These are phyloP conservation scores for Xylaria curta DNA, from an alignment of 495 filamentous ascomycete genomes.

Conservation along the genomic window DNA sequence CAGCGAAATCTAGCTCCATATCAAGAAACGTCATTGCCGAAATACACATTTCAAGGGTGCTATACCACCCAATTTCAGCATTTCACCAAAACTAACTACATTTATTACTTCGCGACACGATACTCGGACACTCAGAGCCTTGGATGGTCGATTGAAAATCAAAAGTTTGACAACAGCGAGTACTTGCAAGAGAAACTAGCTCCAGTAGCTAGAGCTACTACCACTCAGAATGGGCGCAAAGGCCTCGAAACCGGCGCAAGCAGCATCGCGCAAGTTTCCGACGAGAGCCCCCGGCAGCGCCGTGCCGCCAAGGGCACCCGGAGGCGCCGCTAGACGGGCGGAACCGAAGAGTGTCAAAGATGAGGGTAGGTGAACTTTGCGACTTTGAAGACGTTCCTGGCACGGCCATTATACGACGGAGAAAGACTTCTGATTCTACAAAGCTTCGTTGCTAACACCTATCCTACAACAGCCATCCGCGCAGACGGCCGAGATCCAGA, in stretches of 20 bases:
- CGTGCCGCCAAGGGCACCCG: slow-evolving; percentile 31
- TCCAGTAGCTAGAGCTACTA: not conserved
- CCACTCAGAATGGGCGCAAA: slow-evolving; percentile 35
- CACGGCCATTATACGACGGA: not conserved
- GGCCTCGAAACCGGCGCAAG: slow-evolving; percentile 45
- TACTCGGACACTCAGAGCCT: not conserved
- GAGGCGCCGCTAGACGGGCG: slow-evolving; percentile 11
- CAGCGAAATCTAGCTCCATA: not conserved
- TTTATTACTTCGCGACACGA: not conserved
- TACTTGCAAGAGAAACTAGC: not conserved
- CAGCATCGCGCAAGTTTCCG: slow-evolving; percentile 50
- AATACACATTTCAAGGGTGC: not conserved
- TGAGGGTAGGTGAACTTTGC: slow-evolving; percentile 38
- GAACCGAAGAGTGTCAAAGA: slow-evolving; percentile 36
- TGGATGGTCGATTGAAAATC: not conserved
- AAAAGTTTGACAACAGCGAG: not conserved
- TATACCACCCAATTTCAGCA: not conserved
- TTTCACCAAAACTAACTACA: not conserved
- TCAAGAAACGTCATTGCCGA: slow-evolving; percentile 1
- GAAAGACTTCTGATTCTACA: not conserved
- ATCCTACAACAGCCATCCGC: slow-evolving; percentile 34
- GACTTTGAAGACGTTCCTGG: not conserved
- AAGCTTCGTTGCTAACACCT: slow-evolving; percentile 4
- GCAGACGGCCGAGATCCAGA: slow-evolving; percentile 41
- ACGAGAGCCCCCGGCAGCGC: slow-evolving; percentile 45